Evolutionary conservation across 768 basidiomycete genomes (phyloP).

Genomic region (Clathrus columnatus): DNA sequence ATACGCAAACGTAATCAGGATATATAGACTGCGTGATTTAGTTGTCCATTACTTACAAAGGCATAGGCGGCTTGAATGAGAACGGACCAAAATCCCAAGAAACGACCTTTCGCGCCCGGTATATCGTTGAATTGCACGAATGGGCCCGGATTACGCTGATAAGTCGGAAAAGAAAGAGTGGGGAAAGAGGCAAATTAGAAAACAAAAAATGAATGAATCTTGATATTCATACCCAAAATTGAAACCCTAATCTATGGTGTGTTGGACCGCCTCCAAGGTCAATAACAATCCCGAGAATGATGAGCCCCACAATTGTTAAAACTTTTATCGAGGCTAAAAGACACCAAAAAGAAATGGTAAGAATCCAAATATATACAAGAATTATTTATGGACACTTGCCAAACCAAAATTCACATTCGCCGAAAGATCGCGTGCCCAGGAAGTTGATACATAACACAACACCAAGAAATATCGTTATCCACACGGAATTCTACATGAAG

Average conservation of each 20-base stretch:
- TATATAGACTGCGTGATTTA: not conserved
- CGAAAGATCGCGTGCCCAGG: slow-evolving; percentile 33
- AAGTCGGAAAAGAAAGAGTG: too few relatives aligned
- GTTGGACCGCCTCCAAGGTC: slow-evolving; percentile 9
- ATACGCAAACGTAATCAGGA: slow-evolving; percentile 18
- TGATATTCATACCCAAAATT: slow-evolving; percentile 32
- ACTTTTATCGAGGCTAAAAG: slow-evolving; percentile 31
- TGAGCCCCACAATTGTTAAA: slow-evolving; percentile 29
- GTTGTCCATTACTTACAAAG: not conserved
- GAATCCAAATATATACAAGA: not conserved
- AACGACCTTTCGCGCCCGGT: slow-evolving; percentile 29
- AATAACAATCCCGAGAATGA: slow-evolving; percentile 1
- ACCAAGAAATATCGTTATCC: slow-evolving; percentile 28
- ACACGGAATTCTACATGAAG: slow-evolving; percentile 22
- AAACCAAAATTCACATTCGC: slow-evolving; percentile 50
- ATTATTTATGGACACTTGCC: slow-evolving; percentile 26
- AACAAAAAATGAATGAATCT: not conserved
- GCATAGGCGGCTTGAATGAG: slow-evolving; percentile 24
- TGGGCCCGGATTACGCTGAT: slow-evolving; percentile 27
- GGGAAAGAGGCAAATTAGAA: too few relatives aligned
- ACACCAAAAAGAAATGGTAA: not conserved
- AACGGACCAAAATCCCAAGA: slow-evolving; percentile 33
- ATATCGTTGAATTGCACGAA: slow-evolving; percentile 28
- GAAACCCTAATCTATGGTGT: slow-evolving; percentile 35
- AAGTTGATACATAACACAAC: slow-evolving; percentile 28